Conservation (phyloP, 306 rosid species). For the Casuarina glauca region DNA sequence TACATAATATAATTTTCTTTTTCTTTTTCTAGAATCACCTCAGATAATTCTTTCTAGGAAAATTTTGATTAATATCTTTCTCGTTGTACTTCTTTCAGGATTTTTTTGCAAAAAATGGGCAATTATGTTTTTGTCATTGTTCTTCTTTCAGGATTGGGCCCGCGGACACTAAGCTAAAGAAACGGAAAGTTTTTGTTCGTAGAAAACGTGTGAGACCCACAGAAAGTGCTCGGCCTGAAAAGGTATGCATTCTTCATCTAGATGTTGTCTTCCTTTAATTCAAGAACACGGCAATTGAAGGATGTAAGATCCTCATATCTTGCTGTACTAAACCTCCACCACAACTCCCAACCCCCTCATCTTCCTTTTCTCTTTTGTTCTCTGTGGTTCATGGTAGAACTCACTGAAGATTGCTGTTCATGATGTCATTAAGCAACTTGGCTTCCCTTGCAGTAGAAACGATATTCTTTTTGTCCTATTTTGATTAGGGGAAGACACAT, state of each 20-base stretch:
- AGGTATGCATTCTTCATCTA: conserved; percentile 1
- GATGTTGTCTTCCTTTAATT: not conserved
- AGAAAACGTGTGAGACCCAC: conserved; percentile 2
- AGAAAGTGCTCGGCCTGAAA: not conserved
- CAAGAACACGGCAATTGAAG: not conserved
- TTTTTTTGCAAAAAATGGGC: not conserved
- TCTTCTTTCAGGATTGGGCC: conserved; percentile 9
- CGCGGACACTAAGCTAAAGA: not conserved
- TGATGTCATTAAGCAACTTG: not conserved
- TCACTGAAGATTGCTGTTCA: too few species aligned
- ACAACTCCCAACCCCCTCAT: too few species aligned
- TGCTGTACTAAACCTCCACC: too few species aligned
- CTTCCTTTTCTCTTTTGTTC: too few species aligned
- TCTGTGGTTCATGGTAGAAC: not conserved
- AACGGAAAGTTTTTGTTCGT: not conserved
- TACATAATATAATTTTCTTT: not conserved
- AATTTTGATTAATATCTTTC: too few species aligned
- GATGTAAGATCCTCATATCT: not conserved
- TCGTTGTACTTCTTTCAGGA: too few species aligned
- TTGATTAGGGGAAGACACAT: too few species aligned
- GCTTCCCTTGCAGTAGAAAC: too few species aligned
- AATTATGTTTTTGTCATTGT: not conserved
- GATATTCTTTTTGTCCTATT: too few species aligned
- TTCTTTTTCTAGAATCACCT: not conserved
- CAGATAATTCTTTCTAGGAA: not conserved